These are phyloP conservation scores for Trichoderma gamsii DNA, from an alignment of 495 filamentous ascomycete genomes.

Conservation along the genomic window DNA sequence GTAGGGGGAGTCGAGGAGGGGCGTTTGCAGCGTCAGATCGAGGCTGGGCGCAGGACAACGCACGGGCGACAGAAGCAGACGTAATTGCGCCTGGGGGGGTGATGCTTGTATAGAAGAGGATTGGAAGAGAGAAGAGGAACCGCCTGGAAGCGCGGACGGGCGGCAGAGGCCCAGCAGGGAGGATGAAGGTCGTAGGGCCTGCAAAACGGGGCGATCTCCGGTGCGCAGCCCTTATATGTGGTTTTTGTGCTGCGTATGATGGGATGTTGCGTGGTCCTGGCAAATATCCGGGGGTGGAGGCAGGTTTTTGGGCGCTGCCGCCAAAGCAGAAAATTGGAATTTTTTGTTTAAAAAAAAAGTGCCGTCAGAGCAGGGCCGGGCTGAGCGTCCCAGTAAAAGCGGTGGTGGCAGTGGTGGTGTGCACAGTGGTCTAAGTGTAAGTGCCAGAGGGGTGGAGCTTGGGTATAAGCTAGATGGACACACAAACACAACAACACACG, in stretches of 20 bases:
- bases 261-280: not conserved
- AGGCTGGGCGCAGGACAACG: not conserved
- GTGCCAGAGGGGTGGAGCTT: conserved; percentile 1
- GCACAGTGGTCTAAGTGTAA: not conserved
- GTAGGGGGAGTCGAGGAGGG: conserved; percentile 2
- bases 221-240: not conserved
- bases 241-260: not conserved
- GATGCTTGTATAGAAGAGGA: not conserved
- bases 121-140: not conserved
- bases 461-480: conserved; percentile 1
- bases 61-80: not conserved
- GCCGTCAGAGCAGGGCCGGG: not conserved
- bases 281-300: not conserved
- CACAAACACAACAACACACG: not conserved
- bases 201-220: not conserved
- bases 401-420: conserved; percentile 5
- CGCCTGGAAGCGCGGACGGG: conserved; percentile 7
- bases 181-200: not conserved
- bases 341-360: not conserved
- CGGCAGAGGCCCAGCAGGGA: conserved; percentile 13
- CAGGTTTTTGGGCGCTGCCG: not conserved
- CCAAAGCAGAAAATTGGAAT: not conserved
- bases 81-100: conserved; percentile 3
- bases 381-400: not conserved
- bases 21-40: conserved; percentile 12